Percentiles rank a stretch among this genome's conserved stretches.
These are phyloP conservation scores for Fagopyrum homotropicum DNA, from an alignment of 148 eudicot genomes.

Conservation along the genomic window DNA sequence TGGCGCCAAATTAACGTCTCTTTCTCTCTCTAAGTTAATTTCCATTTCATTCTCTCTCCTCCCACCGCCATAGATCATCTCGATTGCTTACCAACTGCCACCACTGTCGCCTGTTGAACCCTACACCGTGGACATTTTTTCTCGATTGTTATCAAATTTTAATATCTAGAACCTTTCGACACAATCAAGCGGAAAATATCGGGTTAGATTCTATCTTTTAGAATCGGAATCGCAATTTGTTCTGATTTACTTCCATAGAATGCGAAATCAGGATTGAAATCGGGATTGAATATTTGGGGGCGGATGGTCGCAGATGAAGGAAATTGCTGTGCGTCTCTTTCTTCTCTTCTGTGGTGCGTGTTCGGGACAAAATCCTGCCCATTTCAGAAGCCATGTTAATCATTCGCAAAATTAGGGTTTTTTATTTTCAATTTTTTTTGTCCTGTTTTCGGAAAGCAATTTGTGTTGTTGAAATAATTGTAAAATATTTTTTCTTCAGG, in stretches of 20 bases:
- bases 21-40: slow-evolving; percentile 10
- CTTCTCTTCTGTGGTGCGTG: slow-evolving; percentile 3
- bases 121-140: not conserved
- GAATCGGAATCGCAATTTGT: not conserved
- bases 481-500: slow-evolving; percentile 9
- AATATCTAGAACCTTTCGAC: not conserved
- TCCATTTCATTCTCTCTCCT: not conserved
- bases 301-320: not conserved
- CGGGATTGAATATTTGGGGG: slow-evolving; percentile 5
- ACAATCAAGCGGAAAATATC: not conserved
- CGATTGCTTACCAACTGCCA: not conserved
- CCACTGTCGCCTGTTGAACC: not conserved
- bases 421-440: not conserved
- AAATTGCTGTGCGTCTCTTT: slow-evolving; percentile 9
- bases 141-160: not conserved
- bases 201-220: not conserved
- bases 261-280: not conserved
- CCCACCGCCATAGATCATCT: not conserved
- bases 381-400: slow-evolving; percentile 20
- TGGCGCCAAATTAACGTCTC: slow-evolving; percentile 46
- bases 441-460: not conserved
- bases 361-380: slow-evolving; percentile 46
- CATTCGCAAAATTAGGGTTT: slow-evolving; percentile 16
- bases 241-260: not conserved
- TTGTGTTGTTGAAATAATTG: slow-evolving; percentile 1